Evolutionary conservation across 345 rosid species (phyloP).

Genomic region (Salix koriyanagi): DNA sequence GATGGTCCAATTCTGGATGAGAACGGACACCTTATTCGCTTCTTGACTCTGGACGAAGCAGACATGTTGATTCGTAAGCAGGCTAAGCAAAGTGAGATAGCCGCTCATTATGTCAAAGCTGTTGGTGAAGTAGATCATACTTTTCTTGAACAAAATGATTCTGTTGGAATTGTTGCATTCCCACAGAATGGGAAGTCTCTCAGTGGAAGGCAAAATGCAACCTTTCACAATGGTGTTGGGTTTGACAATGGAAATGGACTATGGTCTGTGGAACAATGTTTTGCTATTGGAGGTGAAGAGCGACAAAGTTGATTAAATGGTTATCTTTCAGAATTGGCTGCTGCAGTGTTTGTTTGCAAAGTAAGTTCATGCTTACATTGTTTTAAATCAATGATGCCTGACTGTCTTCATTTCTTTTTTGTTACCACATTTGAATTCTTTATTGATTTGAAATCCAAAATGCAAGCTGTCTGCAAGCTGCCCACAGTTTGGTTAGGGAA

Average conservation of each 20-base stretch:
- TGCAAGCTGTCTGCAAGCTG: no score
- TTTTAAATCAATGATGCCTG: neutral
- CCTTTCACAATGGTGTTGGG: slow-evolving; percentile 84
- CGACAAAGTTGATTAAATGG: slow-evolving; percentile 68
- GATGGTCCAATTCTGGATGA: slow-evolving; percentile 92
- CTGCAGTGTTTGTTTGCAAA: slow-evolving; percentile 91
- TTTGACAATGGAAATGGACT: slow-evolving; percentile 76
- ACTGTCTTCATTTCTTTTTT: neutral
- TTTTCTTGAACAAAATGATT: slow-evolving; percentile 35
- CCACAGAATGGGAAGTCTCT: slow-evolving; percentile 40
- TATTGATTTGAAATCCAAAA: neutral
- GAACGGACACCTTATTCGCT: slow-evolving; percentile 71
- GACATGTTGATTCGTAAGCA: slow-evolving; percentile 74
- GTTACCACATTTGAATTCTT: neutral
- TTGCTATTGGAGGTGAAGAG: slow-evolving; percentile 91
- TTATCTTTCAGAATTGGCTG: slow-evolving; percentile 88
- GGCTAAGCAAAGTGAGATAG: slow-evolving; percentile 85
- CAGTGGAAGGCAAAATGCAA: slow-evolving; percentile 35
- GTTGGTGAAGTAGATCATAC: slow-evolving; percentile 51
- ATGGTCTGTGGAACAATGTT: slow-evolving; percentile 84
- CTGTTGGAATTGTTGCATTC: slow-evolving; percentile 36
- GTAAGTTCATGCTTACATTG: slow-evolving; percentile 31
- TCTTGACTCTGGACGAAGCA: slow-evolving; percentile 85
- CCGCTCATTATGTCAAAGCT: slow-evolving; percentile 85
- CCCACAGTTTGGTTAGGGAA: neutral